A percentile compares a stretch with the other conserved stretches of the same genome.
phyloP scores from a whole-genome alignment of 257 asterid species.

The Solanum stenotomum region DNA sequence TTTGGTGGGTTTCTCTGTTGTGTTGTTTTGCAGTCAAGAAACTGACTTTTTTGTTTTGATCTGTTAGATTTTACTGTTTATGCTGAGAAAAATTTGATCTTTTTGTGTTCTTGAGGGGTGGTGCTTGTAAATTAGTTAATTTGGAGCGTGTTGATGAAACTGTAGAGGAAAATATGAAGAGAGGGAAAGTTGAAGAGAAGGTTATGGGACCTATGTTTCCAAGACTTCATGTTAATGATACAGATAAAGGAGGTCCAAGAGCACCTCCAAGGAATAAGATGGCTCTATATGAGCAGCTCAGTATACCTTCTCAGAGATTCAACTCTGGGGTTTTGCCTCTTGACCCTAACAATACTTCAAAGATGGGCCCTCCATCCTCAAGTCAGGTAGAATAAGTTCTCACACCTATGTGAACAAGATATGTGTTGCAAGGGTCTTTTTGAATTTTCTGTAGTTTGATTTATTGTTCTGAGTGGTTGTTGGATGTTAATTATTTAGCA shows the following conservation, averaged over 20 bases:
- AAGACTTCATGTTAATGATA: constrained; percentile 87
- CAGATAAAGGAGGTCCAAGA: constrained; percentile 94
- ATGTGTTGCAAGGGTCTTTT: not conserved
- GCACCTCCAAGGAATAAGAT: constrained; percentile 99
- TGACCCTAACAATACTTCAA: constrained; percentile 13
- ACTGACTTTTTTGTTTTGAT: not conserved
- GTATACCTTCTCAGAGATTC: constrained; percentile 83
- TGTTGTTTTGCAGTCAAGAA: not conserved
- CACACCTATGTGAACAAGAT: not conserved
- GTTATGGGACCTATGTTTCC: constrained; percentile 85
- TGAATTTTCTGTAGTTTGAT: not conserved
- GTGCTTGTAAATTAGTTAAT: not conserved
- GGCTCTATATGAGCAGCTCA: constrained; percentile 93
- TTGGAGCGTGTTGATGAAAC: not conserved
- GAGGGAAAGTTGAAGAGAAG: constrained; percentile 73
- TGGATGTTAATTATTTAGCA: not conserved
- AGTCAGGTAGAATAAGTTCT: constrained; percentile 31
- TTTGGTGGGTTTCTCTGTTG: not conserved
- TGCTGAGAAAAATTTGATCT: not conserved
- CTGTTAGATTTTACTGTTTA: not conserved
- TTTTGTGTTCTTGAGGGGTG: not conserved
- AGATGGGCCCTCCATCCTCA: constrained; percentile 22
- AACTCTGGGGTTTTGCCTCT: constrained; percentile 14
- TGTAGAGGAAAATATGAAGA: constrained; percentile 36
- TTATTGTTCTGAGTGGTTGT: not conserved